Evolutionary conservation across 2,329 filamentous ascomycete genomes (phyloP), one percentile per base, ranked within the genome.

Genomic region (Fusarium multiceps): DNA sequence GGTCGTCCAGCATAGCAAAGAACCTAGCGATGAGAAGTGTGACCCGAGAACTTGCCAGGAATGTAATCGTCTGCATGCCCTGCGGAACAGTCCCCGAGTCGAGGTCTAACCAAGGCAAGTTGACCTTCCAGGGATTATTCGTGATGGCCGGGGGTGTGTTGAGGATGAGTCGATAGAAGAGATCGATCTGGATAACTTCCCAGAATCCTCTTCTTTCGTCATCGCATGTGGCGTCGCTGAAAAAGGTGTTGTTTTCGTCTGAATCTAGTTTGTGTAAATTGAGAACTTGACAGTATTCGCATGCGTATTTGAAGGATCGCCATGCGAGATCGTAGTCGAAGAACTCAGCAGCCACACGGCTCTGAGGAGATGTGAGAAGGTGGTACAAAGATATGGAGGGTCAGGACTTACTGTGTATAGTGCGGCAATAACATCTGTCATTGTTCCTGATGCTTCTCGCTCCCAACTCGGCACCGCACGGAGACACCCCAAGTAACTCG

Each of bases 291-390:
- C 77, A 78, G 28, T 77, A 78, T 47, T 75, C 75, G 47, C 75
- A 74, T 4, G 77, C 75, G 12, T 63, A 67, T 13, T 74, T 75
- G 55, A 78, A 76, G 66, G 77, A 76, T 20, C 64, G 68, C 77
- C 77, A 79, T 18, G 74, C 72, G 3, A 78, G 61, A 11, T 78
- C 76, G 18, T 78, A 75, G 34, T 79, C 77, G n/a, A 78, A 78
- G 30, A 65, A 77, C 12, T 77, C 75, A 9, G 72, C 74, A 8
- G 77, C 74, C 9, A 78, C 61, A 10, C 76, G 76, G 13, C 72
- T 75, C 76, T 78, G n/a, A 14, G 7, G 23, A 56, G n/a, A 27
- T 40, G 54, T 73, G 45, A 21, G 18, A 14, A 7, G 3, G 12
- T 0, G 4, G 7, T 0, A 14, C 5, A 0, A 11, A 7, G 8